A percentile compares a stretch with the other conserved stretches of the same genome.
phyloP scores from a whole-genome alignment of 371 early-diverging fungal genomes.

The Apophysomyces sp. region DNA sequence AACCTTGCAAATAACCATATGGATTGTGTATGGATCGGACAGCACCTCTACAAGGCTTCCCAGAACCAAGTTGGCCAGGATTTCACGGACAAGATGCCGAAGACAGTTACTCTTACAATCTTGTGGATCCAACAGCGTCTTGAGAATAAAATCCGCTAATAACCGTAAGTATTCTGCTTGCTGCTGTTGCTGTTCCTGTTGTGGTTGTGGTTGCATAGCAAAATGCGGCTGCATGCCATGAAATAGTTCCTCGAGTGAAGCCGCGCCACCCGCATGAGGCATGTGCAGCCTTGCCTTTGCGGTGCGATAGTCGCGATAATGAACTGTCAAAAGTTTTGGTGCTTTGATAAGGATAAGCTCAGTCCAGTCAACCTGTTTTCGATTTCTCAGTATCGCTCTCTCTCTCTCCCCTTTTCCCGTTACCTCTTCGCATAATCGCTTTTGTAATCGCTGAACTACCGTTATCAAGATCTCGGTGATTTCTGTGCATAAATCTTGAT shows the following conservation, averaged over 20 bases:
- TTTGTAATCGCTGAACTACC: conserved; percentile 49
- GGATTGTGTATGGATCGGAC: conserved; percentile 59
- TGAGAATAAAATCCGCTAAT: conserved; percentile 48
- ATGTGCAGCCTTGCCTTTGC: conserved; percentile 45
- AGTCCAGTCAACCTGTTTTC: conserved; percentile 60
- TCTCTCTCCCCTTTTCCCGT: not conserved
- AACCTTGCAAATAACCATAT: conserved; percentile 60
- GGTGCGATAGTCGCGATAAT: conserved; percentile 54
- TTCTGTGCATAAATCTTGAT: conserved; percentile 51
- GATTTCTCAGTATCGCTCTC: not conserved
- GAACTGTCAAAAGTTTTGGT: conserved; percentile 50
- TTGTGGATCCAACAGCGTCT: conserved; percentile 31
- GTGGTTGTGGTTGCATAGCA: conserved; percentile 47
- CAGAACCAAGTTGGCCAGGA: conserved; percentile 50
- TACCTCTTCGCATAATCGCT: conserved; percentile 42
- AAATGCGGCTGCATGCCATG: conserved; percentile 67
- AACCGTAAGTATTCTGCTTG: conserved; percentile 53
- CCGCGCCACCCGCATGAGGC: conserved; percentile 50
- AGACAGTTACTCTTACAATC: conserved; percentile 56
- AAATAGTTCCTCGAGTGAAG: conserved; percentile 44
- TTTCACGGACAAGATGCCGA: conserved; percentile 56
- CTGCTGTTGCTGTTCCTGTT: too few species aligned
- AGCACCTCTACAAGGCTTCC: conserved; percentile 45
- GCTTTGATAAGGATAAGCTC: conserved; percentile 49
- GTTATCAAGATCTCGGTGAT: conserved; percentile 40